Conservation (phyloP, 148 eudicot species). For the Rhododendron molle region DNA sequence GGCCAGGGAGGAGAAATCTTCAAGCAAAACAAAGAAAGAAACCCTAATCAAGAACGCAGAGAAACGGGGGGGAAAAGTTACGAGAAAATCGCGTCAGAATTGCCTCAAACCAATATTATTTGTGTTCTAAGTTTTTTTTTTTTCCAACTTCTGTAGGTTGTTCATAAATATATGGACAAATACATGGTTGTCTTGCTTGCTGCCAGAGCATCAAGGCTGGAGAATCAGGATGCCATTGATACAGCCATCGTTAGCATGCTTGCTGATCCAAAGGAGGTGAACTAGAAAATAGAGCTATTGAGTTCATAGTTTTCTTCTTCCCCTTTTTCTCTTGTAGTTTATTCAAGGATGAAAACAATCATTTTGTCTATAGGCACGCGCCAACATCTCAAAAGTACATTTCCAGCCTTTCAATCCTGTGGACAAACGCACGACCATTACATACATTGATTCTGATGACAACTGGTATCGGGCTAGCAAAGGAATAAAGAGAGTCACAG, state of each 20-base stretch:
- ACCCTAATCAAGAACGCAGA: no score
- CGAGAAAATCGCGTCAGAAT: no score
- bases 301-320: not conserved
- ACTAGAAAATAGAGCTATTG: not conserved
- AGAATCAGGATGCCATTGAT: constrained; percentile 85
- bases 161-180: constrained; percentile 54
- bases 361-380: constrained; percentile 49
- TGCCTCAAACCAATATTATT: no score
- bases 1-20: no score
- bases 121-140: no score
- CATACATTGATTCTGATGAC: constrained; percentile 58
- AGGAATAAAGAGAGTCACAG: constrained; percentile 22
- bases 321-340: not conserved
- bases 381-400: constrained; percentile 57
- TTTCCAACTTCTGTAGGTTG: constrained; percentile 40
- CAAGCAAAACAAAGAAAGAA: no score
- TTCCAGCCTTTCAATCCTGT: constrained; percentile 72
- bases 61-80: no score
- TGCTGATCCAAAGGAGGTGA: constrained; percentile 72
- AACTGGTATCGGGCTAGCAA: constrained; percentile 67
- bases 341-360: not conserved
- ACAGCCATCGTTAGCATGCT: constrained; percentile 70
- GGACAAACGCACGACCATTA: constrained; percentile 61
- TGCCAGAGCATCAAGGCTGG: constrained; percentile 74
- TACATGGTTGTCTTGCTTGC: constrained; percentile 59